Conservation (phyloP, 2,329 filamentous ascomycete genomes). For the Teratosphaeriaceae sp. region DNA sequence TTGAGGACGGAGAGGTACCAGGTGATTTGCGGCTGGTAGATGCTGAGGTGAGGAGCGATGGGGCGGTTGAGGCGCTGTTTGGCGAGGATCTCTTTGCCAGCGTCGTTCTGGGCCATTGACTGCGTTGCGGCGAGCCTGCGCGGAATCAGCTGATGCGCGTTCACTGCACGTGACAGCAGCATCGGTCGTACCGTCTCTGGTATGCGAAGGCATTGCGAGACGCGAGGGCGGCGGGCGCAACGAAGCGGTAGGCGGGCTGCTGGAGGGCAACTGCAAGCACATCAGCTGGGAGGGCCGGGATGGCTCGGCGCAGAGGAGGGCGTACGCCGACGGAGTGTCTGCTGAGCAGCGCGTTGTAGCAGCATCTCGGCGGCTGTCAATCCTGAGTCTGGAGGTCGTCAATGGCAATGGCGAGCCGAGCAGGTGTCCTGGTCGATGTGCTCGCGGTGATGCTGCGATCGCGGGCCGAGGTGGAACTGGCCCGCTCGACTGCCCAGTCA, state of each 20-base stretch:
- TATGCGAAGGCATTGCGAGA: conserved; percentile 33
- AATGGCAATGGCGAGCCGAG: too few species aligned
- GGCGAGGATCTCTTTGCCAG: conserved; percentile 60
- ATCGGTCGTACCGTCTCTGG: conserved; percentile 41
- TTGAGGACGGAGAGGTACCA: conserved; percentile 71
- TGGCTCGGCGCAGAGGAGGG: neutral
- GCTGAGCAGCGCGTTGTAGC: conserved; percentile 38
- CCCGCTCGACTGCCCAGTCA: too few species aligned
- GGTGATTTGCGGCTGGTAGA: conserved; percentile 83
- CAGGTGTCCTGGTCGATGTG: conserved; percentile 14
- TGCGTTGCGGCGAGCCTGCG: conserved; percentile 46
- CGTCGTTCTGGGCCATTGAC: conserved; percentile 44
- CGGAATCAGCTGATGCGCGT: too few species aligned
- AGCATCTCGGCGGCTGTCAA: too few species aligned
- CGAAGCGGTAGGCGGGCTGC: conserved; percentile 40
- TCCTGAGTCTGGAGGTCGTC: too few species aligned
- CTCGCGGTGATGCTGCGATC: conserved; percentile 20
- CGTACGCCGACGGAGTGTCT: conserved; percentile 33
- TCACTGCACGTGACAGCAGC: too few species aligned
- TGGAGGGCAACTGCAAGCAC: conserved; percentile 35
- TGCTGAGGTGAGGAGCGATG: conserved; percentile 73
- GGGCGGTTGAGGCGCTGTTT: conserved; percentile 76
- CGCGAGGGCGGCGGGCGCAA: conserved; percentile 38
- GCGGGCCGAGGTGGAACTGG: too few species aligned
- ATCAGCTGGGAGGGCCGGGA: conserved; percentile 10